These are phyloP conservation scores for Backusella westeae DNA, from an alignment of 192 early-diverging fungal species.

Conservation along the genomic window DNA sequence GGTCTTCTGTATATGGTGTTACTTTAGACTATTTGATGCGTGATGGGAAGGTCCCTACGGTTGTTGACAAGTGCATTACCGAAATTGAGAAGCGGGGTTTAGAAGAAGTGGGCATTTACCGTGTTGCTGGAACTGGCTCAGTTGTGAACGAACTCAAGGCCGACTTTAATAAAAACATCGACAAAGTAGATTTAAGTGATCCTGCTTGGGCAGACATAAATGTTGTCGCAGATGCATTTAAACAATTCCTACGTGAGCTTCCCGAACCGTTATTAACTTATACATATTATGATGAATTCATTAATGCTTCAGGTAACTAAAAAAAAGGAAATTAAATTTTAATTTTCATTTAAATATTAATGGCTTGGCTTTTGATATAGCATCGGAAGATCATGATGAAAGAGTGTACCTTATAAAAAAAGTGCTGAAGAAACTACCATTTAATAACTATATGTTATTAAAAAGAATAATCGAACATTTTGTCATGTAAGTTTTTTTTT, in stretches of 20 bases:
- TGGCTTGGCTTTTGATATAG: constrained; percentile 16
- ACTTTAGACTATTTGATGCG: constrained; percentile 58
- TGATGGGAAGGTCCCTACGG: constrained; percentile 53
- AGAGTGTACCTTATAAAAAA: constrained; percentile 71
- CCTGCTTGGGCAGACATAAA: constrained; percentile 74
- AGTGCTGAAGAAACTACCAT: constrained; percentile 59
- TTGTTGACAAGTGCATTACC: constrained; percentile 65
- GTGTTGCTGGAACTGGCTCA: constrained; percentile 64
- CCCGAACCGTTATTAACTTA: constrained; percentile 92
- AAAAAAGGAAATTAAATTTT: background rate
- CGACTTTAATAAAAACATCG: constrained; percentile 54
- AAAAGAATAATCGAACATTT: constrained; percentile 73
- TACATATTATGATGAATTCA: constrained; percentile 78
- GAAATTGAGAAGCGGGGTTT: constrained; percentile 74
- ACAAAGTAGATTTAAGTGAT: constrained; percentile 53
- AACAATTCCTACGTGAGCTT: constrained; percentile 91
- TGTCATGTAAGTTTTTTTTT: constrained; percentile 42
- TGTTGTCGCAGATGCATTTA: constrained; percentile 84
- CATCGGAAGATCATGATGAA: constrained; percentile 67
- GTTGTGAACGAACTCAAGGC: constrained; percentile 58
- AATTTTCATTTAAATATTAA: constrained; percentile 8
- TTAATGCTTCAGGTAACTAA: constrained; percentile 61
- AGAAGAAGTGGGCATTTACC: constrained; percentile 74
- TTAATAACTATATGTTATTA: constrained; percentile 60
- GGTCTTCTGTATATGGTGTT: constrained; percentile 56